A percentile compares a stretch with the other conserved stretches of the same genome.
Conservation (phyloP, 2,329 filamentous ascomycete species). For the Calonectria hawksworthii region DNA sequence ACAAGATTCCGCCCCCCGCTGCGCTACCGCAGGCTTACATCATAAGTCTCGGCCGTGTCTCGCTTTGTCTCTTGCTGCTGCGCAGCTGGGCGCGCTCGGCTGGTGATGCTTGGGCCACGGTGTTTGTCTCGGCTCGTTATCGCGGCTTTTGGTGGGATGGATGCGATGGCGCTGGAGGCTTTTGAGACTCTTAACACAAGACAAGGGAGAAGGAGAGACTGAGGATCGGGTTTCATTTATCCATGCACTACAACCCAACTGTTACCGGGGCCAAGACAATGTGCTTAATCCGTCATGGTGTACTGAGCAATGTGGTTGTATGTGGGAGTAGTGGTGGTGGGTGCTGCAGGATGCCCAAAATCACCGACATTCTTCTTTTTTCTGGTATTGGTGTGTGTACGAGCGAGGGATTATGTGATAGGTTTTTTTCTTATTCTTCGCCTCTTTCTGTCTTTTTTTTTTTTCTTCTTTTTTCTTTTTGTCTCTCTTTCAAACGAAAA, state of each 20-base stretch:
- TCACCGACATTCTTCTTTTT: background rate
- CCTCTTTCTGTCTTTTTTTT: background rate
- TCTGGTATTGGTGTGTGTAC: background rate
- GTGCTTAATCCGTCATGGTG: background rate
- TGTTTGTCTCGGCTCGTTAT: conserved; percentile 10
- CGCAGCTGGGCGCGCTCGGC: background rate
- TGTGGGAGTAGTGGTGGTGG: background rate
- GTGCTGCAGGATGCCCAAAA: conserved; percentile 1
- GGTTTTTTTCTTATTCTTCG: background rate
- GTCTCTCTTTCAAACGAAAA: background rate
- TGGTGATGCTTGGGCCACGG: background rate
- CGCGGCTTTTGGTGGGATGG: background rate
- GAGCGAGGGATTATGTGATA: background rate
- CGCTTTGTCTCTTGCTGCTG: background rate
- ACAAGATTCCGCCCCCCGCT: background rate
- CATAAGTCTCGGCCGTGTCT: conserved; percentile 14
- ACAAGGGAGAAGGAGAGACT: background rate
- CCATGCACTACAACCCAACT: conserved; percentile 18
- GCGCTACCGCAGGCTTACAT: conserved; percentile 10
- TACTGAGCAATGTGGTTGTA: background rate
- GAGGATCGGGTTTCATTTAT: conserved; percentile 17
- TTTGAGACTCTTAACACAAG: background rate
- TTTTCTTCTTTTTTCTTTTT: background rate
- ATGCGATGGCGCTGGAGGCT: background rate
- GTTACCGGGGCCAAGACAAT: background rate